phyloP scores from a whole-genome alignment of 2,329 filamentous ascomycete genomes.

The Sporothrix dimorphospora region DNA sequence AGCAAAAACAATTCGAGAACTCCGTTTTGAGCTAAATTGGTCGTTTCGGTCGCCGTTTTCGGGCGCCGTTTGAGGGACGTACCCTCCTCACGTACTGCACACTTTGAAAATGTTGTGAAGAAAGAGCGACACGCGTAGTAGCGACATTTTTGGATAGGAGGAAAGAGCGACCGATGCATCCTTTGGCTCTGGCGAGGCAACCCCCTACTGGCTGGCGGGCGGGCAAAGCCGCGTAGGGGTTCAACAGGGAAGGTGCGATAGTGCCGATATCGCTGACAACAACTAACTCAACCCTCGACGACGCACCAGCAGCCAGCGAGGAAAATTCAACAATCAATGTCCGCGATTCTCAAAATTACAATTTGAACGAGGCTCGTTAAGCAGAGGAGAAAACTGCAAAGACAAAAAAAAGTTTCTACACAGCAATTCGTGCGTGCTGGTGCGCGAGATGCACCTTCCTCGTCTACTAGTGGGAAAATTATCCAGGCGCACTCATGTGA shows the following conservation, averaged over 20 bases:
- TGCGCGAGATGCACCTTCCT: not conserved
- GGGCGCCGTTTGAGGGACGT: not conserved
- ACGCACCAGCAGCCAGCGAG: not conserved
- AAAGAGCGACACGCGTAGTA: not conserved
- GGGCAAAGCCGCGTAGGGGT: not conserved
- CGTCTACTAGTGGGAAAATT: not conserved
- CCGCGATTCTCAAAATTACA: not conserved
- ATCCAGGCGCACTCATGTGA: too few relatives aligned
- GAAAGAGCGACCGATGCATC: not conserved
- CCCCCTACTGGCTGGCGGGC: not conserved
- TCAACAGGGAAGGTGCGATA: not conserved
- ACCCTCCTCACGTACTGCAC: not conserved
- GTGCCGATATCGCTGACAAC: not conserved
- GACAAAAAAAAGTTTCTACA: not conserved
- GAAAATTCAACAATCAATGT: not conserved
- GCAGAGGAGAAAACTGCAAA: not conserved
- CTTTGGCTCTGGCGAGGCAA: not conserved
- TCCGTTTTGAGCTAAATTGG: not conserved
- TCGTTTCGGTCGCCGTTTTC: not conserved
- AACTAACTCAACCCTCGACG: not conserved
- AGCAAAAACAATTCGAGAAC: not conserved
- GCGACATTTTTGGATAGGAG: not conserved
- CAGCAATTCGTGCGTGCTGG: not conserved
- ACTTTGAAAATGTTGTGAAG: conserved; percentile 1
- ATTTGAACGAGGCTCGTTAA: not conserved